phyloP scores from a whole-genome alignment of 1,284 basidiomycete species.

The Thelephora terrestris region DNA sequence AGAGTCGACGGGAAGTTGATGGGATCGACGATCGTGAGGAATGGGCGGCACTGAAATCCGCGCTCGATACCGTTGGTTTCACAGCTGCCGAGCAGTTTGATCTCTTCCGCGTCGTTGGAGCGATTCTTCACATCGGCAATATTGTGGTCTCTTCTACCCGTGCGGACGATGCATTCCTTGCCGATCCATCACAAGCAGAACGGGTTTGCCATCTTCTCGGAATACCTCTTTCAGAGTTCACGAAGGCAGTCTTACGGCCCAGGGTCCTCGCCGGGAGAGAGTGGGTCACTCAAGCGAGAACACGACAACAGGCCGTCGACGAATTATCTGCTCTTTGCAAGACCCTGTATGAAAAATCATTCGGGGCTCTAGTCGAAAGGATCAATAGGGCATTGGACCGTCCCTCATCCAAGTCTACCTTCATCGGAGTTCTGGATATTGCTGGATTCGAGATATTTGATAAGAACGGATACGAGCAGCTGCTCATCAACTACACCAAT shows the following conservation, averaged over 20 bases:
- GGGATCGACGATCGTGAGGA: slow-evolving; percentile 91
- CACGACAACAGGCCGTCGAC: slow-evolving; percentile 86
- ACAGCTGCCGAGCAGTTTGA: slow-evolving; percentile 78
- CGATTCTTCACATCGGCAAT: slow-evolving; percentile 94
- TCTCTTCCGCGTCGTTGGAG: slow-evolving; percentile 90
- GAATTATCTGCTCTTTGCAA: slow-evolving; percentile 92
- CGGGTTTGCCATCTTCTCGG: slow-evolving; percentile 92
- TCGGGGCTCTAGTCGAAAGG: slow-evolving; percentile 87
- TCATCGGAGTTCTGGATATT: slow-evolving; percentile 98
- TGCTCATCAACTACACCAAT: slow-evolving; percentile 99
- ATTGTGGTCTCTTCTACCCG: slow-evolving; percentile 77
- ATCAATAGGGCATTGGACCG: slow-evolving; percentile 94
- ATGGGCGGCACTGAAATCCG: slow-evolving; percentile 75
- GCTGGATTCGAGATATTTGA: slow-evolving; percentile 98
- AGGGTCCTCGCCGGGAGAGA: slow-evolving; percentile 92
- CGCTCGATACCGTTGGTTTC: slow-evolving; percentile 85
- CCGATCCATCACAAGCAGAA: slow-evolving; percentile 75
- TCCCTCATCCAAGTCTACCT: slow-evolving; percentile 86
- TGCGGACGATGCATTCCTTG: slow-evolving; percentile 84
- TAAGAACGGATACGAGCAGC: slow-evolving; percentile 90
- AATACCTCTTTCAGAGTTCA: slow-evolving; percentile 84
- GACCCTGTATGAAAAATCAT: slow-evolving; percentile 96
- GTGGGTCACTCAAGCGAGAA: slow-evolving; percentile 93
- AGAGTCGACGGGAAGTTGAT: slow-evolving; percentile 84
- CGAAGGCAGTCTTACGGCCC: slow-evolving; percentile 79